These are phyloP conservation scores for Coemansia sp. DNA, from an alignment of 192 early-diverging fungal species.

Conservation along the genomic window DNA sequence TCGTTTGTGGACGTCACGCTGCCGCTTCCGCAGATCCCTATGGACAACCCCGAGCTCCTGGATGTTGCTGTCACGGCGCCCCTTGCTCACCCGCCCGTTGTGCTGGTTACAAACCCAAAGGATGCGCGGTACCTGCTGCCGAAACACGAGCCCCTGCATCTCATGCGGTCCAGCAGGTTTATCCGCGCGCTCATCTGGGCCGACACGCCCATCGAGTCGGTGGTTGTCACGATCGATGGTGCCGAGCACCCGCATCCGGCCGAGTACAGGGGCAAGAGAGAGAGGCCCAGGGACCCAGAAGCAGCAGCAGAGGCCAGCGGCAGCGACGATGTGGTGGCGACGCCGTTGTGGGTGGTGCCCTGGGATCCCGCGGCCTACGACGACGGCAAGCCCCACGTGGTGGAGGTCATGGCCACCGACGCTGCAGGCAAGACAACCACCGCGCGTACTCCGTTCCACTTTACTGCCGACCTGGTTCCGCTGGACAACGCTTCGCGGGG, in stretches of 20 bases:
- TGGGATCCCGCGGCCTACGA: constrained; percentile 75
- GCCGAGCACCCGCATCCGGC: constrained; percentile 44
- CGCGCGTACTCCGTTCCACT: constrained; percentile 61
- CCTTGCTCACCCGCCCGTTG: constrained; percentile 67
- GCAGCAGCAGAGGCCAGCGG: neutral
- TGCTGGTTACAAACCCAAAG: constrained; percentile 87
- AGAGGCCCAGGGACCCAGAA: constrained; percentile 14
- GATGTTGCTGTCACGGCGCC: constrained; percentile 10
- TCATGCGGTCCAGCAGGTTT: constrained; percentile 63
- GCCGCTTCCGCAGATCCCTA: constrained; percentile 62
- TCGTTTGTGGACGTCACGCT: constrained; percentile 75
- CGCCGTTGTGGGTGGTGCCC: constrained; percentile 68
- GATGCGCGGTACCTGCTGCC: constrained; percentile 75
- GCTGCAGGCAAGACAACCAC: constrained; percentile 52
- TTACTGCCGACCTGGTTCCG: constrained; percentile 61
- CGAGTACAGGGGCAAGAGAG: constrained; percentile 52
- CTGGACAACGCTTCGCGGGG: constrained; percentile 66
- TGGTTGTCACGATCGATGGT: constrained; percentile 60
- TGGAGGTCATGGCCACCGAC: constrained; percentile 67
- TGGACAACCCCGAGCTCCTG: constrained; percentile 42
- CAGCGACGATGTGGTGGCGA: constrained; percentile 41
- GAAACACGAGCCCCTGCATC: constrained; percentile 66
- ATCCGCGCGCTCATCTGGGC: constrained; percentile 81
- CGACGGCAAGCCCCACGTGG: constrained; percentile 62
- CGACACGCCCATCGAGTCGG: constrained; percentile 34